phyloP scores from a whole-genome alignment of 768 basidiomycete genomes.

The Coprinopsis cinerea region DNA sequence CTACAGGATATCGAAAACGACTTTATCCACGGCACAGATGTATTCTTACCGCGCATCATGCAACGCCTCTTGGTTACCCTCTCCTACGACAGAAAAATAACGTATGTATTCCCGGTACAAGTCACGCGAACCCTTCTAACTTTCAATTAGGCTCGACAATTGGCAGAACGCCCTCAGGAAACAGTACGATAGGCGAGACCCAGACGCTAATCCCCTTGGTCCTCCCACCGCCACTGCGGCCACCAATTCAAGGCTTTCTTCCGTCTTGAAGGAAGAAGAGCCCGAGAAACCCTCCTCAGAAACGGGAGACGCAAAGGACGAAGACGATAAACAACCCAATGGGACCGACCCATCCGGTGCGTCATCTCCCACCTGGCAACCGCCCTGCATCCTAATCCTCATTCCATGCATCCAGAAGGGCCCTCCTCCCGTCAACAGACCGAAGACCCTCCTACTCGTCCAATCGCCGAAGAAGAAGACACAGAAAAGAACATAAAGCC shows the following conservation, averaged over 20 bases:
- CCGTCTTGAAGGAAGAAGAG: slow-evolving; percentile 9
- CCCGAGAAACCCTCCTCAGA: slow-evolving; percentile 1
- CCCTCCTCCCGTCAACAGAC: background rate
- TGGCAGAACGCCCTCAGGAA: slow-evolving; percentile 77
- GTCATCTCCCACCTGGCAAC: background rate
- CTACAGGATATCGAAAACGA: slow-evolving; percentile 75
- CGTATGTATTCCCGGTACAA: slow-evolving; percentile 40
- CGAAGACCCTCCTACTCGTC: slow-evolving; percentile 4
- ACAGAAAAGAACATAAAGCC: slow-evolving; percentile 20
- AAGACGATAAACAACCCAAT: background rate
- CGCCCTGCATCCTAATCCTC: background rate
- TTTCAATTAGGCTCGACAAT: slow-evolving; percentile 49
- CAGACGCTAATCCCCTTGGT: slow-evolving; percentile 67
- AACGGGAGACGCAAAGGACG: slow-evolving; percentile 2
- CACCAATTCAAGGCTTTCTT: slow-evolving; percentile 10
- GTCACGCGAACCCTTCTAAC: slow-evolving; percentile 13
- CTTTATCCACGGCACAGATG: slow-evolving; percentile 51
- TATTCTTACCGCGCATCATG: slow-evolving; percentile 69
- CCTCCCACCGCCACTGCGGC: slow-evolving; percentile 29
- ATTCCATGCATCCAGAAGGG: background rate
- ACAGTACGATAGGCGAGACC: slow-evolving; percentile 71
- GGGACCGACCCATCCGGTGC: slow-evolving; percentile 3
- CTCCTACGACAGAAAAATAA: slow-evolving; percentile 76
- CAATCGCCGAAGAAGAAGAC: slow-evolving; percentile 8
- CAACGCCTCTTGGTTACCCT: slow-evolving; percentile 65